These are phyloP conservation scores for Juncus effusus DNA, from an alignment of 176 grass and related monocot genomes.

Conservation along the genomic window DNA sequence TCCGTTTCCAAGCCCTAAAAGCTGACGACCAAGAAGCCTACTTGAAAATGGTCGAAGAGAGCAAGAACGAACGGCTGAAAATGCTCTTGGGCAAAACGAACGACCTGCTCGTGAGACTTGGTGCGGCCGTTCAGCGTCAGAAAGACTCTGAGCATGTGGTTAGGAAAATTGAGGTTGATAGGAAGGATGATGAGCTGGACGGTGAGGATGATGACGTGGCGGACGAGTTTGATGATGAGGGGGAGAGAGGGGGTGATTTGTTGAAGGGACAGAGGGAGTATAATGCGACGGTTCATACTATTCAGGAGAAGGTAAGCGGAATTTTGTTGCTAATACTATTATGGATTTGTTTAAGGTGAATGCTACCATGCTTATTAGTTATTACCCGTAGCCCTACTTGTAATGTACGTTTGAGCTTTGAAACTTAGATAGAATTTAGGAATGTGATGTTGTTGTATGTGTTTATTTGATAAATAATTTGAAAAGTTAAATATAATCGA, in stretches of 20 bases:
- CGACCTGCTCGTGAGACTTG: conserved; percentile 91
- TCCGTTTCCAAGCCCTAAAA: conserved; percentile 78
- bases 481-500: no score
- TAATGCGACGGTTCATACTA: conserved; percentile 94
- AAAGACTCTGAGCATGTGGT: conserved; percentile 88
- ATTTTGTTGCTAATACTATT: no score
- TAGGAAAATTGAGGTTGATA: conserved; percentile 46
- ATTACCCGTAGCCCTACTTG: no score
- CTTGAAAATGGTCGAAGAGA: conserved; percentile 96
- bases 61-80: conserved; percentile 97
- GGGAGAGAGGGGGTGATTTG: conserved; percentile 36
- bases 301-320: conserved; percentile 84
- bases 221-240: conserved; percentile 25
- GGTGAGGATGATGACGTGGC: conserved; percentile 19
- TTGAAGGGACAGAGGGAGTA: conserved; percentile 78
- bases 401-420: no score
- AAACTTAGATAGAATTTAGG: no score
- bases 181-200: neutral
- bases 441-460: no score
- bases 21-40: conserved; percentile 97
- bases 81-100: conserved; percentile 97
- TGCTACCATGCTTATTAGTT: no score
- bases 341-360: no score
- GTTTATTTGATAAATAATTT: no score
- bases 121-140: conserved; percentile 90